Conservation (phyloP, 805 yeast species). For the Candida vartiovaarae region DNA sequence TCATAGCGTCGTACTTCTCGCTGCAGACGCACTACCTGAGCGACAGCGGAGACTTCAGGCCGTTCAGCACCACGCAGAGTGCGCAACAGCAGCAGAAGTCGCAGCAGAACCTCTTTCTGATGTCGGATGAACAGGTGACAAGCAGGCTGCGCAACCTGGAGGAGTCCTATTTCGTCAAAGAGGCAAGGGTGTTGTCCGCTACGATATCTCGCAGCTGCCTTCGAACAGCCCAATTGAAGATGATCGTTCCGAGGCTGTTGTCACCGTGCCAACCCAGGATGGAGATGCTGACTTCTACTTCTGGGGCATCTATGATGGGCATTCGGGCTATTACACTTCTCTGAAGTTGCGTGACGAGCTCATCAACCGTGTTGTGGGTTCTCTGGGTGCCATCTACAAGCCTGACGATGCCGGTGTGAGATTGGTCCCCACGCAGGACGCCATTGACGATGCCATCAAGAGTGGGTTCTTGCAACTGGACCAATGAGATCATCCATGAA, state of each 20-base stretch:
- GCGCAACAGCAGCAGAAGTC: slow-evolving; percentile 22
- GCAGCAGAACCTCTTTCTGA: slow-evolving; percentile 48
- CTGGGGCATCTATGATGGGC: slow-evolving; percentile 96
- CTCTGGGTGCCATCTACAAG: slow-evolving; percentile 58
- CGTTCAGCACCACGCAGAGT: slow-evolving; percentile 20
- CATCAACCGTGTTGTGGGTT: slow-evolving; percentile 68
- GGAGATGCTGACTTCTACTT: slow-evolving; percentile 75
- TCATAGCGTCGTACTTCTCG: slow-evolving; percentile 23
- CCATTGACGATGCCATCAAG: slow-evolving; percentile 73
- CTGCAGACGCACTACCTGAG: slow-evolving; percentile 19
- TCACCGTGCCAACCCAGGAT: slow-evolving; percentile 53
- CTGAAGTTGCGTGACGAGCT: slow-evolving; percentile 76
- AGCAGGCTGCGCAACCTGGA: slow-evolving; percentile 62
- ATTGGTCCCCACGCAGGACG: slow-evolving; percentile 57
- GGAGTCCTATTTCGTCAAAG: slow-evolving; percentile 73
- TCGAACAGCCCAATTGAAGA: slow-evolving; percentile 94
- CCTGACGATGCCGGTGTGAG: slow-evolving; percentile 43
- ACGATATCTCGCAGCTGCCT: slow-evolving; percentile 84
- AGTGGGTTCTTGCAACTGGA: slow-evolving; percentile 79
- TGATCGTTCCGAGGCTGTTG: slow-evolving; percentile 77
- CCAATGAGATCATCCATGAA: slow-evolving; percentile 72
- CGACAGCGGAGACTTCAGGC: slow-evolving; percentile 20
- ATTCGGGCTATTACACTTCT: slow-evolving; percentile 93
- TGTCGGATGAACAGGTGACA: slow-evolving; percentile 68
- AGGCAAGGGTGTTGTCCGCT: slow-evolving; percentile 81